Evolutionary conservation across 768 basidiomycete genomes (phyloP).

Genomic region (Cystofilobasidium capitatum): DNA sequence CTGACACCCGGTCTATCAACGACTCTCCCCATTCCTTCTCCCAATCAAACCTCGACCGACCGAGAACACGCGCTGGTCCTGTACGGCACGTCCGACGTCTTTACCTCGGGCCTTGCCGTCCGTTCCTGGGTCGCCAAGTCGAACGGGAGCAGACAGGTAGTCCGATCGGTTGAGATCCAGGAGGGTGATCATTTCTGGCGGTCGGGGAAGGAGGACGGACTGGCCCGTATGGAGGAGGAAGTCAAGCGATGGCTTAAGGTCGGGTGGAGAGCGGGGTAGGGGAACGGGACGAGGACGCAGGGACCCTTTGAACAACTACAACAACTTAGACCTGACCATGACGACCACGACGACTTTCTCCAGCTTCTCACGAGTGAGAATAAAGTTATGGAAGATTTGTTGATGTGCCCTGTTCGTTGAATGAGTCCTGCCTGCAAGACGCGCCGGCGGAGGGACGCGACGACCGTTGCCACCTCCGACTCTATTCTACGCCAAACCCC

Average conservation of each 20-base stretch:
- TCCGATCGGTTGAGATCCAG: not conserved
- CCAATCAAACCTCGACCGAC: not conserved
- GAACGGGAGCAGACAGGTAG: not conserved
- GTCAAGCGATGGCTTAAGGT: not conserved
- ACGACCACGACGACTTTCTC: too few relatives aligned
- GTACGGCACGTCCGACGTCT: slow-evolving; percentile 7
- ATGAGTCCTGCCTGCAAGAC: too few relatives aligned
- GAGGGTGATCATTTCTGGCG: slow-evolving; percentile 9
- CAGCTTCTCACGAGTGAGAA: too few relatives aligned
- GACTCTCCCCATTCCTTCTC: not conserved
- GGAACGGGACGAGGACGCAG: too few relatives aligned
- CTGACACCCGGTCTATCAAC: slow-evolving; percentile 1
- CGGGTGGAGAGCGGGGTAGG: not conserved
- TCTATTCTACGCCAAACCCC: too few relatives aligned
- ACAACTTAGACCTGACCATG: too few relatives aligned
- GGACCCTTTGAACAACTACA: too few relatives aligned
- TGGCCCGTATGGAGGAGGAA: not conserved
- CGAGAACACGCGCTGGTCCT: not conserved
- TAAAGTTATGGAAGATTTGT: too few relatives aligned
- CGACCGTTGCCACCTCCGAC: too few relatives aligned
- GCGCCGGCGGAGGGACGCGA: too few relatives aligned
- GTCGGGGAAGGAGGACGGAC: not conserved
- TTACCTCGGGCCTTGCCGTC: not conserved
- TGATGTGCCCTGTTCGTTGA: too few relatives aligned
- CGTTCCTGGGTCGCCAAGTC: not conserved